Base-by-base conservation (phyloP, 208 protist genomes). In the Acanthamoeba divionensis region DNA sequence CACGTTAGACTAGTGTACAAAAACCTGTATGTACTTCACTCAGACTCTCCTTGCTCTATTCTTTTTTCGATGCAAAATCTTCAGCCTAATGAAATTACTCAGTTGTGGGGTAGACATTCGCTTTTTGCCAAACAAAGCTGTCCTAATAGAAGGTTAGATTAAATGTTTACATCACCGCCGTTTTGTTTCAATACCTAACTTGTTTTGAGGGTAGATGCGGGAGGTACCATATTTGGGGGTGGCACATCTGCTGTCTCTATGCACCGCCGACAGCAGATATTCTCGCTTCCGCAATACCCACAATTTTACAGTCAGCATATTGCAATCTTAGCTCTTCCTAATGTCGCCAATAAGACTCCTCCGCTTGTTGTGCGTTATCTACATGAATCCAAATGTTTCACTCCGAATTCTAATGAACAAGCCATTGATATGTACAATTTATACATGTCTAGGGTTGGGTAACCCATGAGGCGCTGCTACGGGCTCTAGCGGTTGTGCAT, bases 1-100 rank as follows among this genome's bases (percentile, higher is more conserved):
- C 77, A 86, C 33, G 77, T 86, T 0, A 29, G 77, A 1, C 54
- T 86, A 15, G 50, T 86, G 54, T 86, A 48, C 54, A 86, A 65
- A 21, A 86, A 86, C 77, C 60, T 65, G 77, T 86, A 86, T 55
- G 77, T 0, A 24, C 24, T 38, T 5, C 1, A 33, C 6, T 18
- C n/a, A 15, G 48, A 7, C 24, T 26, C 10, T 7, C 41, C n/a
- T 21, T 12, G 47, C 44, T 85, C 18, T 33, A 0, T 12, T 6
- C 18, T 63, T 15, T 29, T 83, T 5, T 13, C 41, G 0, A 38
- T 24, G 1, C 21, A 6, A 60, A 9, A 21, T 12, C 54, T 9
- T 7, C 10, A 9, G 21, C 15, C 48, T 41, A 29, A 38, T 33
- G 47, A 2, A 5, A 54, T 10, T 3, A 2, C 15, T 4, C 26